These are phyloP conservation scores for Trametes polyzona DNA, from an alignment of 1,284 basidiomycete genomes.

Conservation along the genomic window DNA sequence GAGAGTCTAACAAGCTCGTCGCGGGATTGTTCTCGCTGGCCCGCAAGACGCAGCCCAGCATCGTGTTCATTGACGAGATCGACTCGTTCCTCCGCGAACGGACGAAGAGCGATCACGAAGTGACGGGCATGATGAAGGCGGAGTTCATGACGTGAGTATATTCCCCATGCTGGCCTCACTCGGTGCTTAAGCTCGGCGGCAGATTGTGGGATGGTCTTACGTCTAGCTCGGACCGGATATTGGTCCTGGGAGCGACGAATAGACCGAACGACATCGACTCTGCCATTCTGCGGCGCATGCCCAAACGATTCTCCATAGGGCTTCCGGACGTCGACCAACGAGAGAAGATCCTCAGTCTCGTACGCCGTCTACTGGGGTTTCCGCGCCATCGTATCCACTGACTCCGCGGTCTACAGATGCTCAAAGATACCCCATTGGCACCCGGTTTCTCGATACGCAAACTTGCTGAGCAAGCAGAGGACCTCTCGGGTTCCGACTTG, in stretches of 20 bases:
- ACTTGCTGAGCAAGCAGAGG: constrained; percentile 78
- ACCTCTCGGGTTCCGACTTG: constrained; percentile 90
- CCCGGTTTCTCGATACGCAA: constrained; percentile 65
- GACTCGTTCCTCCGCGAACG: constrained; percentile 92
- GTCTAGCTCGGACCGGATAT: constrained; percentile 82
- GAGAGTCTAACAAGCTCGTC: constrained; percentile 98
- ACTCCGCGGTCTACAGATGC: constrained; percentile 63
- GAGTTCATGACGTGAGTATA: constrained; percentile 96
- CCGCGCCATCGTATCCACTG: background rate
- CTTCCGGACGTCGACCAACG: constrained; percentile 86
- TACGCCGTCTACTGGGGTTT: constrained; percentile 41
- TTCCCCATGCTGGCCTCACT: background rate
- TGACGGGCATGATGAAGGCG: constrained; percentile 99
- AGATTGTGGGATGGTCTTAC: constrained; percentile 98
- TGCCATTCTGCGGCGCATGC: constrained; percentile 95
- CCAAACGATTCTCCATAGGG: constrained; percentile 92
- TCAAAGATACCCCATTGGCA: constrained; percentile 76
- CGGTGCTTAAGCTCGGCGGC: background rate
- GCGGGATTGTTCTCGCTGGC: constrained; percentile 83
- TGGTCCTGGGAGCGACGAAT: constrained; percentile 97
- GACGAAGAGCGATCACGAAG: constrained; percentile 91
- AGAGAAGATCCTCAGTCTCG: constrained; percentile 86
- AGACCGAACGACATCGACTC: constrained; percentile 95
- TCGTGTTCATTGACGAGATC: constrained; percentile 86
- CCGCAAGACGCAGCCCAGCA: constrained; percentile 73